These are phyloP conservation scores for Lasiosphaeria ovina DNA, from an alignment of 495 filamentous ascomycete species.

Conservation along the genomic window DNA sequence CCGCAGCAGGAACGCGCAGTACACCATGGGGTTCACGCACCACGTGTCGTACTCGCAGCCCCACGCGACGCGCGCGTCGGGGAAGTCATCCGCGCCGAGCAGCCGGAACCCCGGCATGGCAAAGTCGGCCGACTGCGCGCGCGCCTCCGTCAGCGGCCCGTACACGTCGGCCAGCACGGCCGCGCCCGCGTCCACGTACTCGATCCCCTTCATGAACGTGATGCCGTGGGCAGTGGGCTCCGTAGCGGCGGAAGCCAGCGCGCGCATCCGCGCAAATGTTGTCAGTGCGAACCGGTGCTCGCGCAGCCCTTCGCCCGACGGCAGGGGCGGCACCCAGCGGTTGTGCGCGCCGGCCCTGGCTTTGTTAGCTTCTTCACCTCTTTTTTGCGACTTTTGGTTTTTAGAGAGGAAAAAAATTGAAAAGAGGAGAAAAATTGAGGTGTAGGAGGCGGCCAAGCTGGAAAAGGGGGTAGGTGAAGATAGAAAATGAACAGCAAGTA, in stretches of 20 bases:
- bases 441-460: too few relatives aligned
- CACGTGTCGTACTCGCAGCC: slow-evolving; percentile 58
- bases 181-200: slow-evolving; percentile 56
- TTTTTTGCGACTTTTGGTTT: too few relatives aligned
- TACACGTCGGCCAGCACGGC: slow-evolving; percentile 36
- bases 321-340: slow-evolving; percentile 50
- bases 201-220: slow-evolving; percentile 51
- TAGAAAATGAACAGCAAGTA: too few relatives aligned
- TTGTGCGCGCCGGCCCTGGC: slow-evolving; percentile 56
- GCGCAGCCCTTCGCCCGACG: slow-evolving; percentile 22
- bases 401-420: too few relatives aligned
- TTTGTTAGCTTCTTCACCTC: too few relatives aligned
- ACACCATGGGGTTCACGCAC: slow-evolving; percentile 62
- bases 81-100: slow-evolving; percentile 40
- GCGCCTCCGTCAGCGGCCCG: slow-evolving; percentile 25
- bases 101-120: slow-evolving; percentile 46
- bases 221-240: slow-evolving; percentile 48
- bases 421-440: too few relatives aligned
- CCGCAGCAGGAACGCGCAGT: slow-evolving; percentile 55
- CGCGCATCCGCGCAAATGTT: slow-evolving; percentile 53
- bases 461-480: too few relatives aligned
- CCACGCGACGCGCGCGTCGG: slow-evolving; percentile 46
- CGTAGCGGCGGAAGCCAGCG: slow-evolving; percentile 39
- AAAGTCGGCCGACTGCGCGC: slow-evolving; percentile 28
- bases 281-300: slow-evolving; percentile 51